A percentile compares a stretch with the other conserved stretches of the same genome.
Evolutionary conservation across 257 asterid genomes (phyloP).

Genomic region (Primulina huaijiensis): DNA sequence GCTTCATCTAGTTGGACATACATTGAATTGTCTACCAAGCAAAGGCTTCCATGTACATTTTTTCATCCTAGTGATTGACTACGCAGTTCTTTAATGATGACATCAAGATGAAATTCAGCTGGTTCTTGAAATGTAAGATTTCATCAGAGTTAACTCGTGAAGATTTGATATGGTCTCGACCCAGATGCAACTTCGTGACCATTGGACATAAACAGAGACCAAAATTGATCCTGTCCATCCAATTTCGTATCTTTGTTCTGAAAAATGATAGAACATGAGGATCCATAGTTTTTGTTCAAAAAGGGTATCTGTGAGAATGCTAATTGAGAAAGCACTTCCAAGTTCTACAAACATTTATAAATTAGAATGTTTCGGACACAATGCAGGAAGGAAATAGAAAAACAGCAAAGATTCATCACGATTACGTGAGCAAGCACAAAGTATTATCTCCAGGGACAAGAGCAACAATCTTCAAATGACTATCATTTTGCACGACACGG

Average conservation of each 20-base stretch:
- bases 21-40: neutral
- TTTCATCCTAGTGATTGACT: neutral
- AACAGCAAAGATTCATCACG: slow-evolving; percentile 1
- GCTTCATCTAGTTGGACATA: neutral
- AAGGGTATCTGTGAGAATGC: neutral
- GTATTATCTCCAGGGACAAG: neutral
- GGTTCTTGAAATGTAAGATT: neutral
- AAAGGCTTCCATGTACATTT: neutral
- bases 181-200: too few relatives aligned
- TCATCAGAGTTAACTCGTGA: neutral
- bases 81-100: neutral
- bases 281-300: neutral
- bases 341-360: neutral
- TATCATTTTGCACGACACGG: neutral
- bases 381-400: neutral
- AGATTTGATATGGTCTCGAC: too few relatives aligned
- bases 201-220: neutral
- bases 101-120: neutral
- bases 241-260: neutral
- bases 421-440: neutral
- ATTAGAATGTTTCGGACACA: neutral
- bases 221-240: neutral
- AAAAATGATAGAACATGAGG: neutral
- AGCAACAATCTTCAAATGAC: neutral
- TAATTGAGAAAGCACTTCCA: neutral